Percentiles rank a stretch among this genome's conserved stretches.
Conservation (phyloP, 345 rosid species). For the Eutrema yunnanense region DNA sequence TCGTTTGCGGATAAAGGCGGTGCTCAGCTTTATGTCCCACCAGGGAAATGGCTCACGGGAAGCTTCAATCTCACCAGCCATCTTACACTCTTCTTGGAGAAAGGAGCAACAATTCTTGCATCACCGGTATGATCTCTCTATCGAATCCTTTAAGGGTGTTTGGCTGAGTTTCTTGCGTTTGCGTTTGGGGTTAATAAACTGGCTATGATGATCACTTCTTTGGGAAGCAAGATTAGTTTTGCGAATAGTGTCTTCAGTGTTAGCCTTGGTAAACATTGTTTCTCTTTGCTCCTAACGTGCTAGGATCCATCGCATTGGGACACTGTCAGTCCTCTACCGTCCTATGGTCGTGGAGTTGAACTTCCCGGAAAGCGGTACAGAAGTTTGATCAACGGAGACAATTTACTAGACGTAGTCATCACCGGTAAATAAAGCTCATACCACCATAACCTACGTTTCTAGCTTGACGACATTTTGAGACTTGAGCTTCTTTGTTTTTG, state of each 20-base stretch:
- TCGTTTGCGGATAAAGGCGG: slow-evolving; percentile 97
- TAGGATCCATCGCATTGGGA: slow-evolving; percentile 89
- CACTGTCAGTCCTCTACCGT: slow-evolving; percentile 68
- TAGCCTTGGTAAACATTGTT: neutral
- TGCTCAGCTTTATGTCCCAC: slow-evolving; percentile 90
- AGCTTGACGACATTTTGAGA: neutral
- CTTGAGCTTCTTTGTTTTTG: neutral
- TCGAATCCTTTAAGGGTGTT: neutral
- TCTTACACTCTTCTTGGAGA: slow-evolving; percentile 88
- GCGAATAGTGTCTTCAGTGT: no score
- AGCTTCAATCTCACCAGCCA: slow-evolving; percentile 95
- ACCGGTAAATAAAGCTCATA: slow-evolving; percentile 45
- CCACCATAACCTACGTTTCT: neutral
- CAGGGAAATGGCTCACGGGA: slow-evolving; percentile 88
- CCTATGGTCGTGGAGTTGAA: slow-evolving; percentile 85
- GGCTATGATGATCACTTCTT: neutral
- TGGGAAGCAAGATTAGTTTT: neutral
- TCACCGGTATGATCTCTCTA: slow-evolving; percentile 52
- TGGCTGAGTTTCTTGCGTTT: neutral
- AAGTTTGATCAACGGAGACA: slow-evolving; percentile 80
- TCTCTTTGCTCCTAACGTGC: slow-evolving; percentile 2
- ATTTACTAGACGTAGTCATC: slow-evolving; percentile 65
- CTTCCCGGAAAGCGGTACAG: slow-evolving; percentile 69
- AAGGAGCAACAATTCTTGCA: slow-evolving; percentile 84
- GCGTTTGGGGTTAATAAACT: neutral